These are phyloP conservation scores for Aphanomyces astaci DNA, from an alignment of 352 stramenopile species.

Conservation along the genomic window DNA sequence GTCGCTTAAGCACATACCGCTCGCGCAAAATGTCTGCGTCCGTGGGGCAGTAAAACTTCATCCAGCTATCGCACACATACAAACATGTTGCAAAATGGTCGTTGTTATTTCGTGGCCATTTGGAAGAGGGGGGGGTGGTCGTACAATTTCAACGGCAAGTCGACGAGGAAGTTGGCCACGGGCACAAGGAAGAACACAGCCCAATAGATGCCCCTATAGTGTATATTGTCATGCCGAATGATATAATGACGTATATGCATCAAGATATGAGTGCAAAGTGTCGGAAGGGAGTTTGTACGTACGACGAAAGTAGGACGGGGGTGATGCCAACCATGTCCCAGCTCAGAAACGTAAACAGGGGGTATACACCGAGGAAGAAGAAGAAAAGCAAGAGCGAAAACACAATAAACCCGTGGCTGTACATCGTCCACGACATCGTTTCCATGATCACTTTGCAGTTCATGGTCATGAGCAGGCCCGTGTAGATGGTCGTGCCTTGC, in stretches of 20 bases:
- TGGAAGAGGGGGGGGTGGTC: background rate
- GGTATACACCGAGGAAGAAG: constrained; percentile 54
- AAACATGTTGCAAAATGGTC: no score
- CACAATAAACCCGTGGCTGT: constrained; percentile 44
- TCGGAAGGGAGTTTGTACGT: background rate
- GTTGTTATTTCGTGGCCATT: no score
- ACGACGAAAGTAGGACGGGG: constrained; percentile 45
- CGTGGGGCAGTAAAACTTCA: constrained; percentile 31
- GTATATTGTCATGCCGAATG: no score
- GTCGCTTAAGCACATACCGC: constrained; percentile 21
- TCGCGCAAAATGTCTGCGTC: constrained; percentile 61
- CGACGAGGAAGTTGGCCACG: constrained; percentile 46
- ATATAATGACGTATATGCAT: no score
- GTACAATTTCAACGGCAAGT: constrained; percentile 66
- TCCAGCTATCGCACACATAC: constrained; percentile 36
- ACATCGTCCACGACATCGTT: constrained; percentile 71
- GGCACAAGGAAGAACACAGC: constrained; percentile 55
- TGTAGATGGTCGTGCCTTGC: constrained; percentile 62
- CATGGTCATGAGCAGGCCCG: constrained; percentile 59
- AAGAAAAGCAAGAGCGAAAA: constrained; percentile 57
- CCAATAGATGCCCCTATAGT: constrained; percentile 52
- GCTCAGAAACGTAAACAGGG: constrained; percentile 41
- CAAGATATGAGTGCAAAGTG: background rate
- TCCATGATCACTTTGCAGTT: constrained; percentile 71
- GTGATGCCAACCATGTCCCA: constrained; percentile 50